Percentiles rank a stretch among this genome's conserved stretches.
Evolutionary conservation across 2,329 filamentous ascomycete species (phyloP).

Genomic region (Ciborinia camelliae): DNA sequence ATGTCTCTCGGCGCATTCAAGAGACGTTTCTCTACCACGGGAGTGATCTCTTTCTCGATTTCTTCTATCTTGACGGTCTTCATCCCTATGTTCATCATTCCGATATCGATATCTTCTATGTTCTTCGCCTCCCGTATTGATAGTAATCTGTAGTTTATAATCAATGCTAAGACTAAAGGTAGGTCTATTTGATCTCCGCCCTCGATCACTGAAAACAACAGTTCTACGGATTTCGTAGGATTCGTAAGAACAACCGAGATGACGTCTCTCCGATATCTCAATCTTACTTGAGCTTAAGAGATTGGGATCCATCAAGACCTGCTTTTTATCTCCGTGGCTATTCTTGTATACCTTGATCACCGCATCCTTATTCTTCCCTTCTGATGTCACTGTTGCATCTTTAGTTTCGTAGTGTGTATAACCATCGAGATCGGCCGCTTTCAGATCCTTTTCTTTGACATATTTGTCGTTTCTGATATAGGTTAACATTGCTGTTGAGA

Average conservation of each 20-base stretch:
- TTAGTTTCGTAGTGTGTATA: background rate
- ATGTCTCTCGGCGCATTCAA: too few species aligned
- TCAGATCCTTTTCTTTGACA: background rate
- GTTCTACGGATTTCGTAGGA: background rate
- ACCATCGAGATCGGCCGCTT: background rate
- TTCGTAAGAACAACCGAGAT: background rate
- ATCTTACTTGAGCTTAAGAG: background rate
- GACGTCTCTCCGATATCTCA: fast-evolving
- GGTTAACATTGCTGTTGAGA: background rate
- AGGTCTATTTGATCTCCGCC: background rate
- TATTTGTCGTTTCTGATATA: background rate
- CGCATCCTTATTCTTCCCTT: background rate
- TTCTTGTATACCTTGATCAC: background rate
- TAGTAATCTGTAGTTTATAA: background rate
- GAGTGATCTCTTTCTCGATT: background rate
- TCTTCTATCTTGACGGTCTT: background rate
- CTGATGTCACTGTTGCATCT: background rate
- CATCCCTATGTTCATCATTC: background rate
- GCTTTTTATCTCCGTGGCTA: background rate
- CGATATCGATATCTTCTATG: background rate
- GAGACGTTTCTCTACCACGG: too few species aligned
- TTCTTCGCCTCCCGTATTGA: background rate
- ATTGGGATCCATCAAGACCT: background rate
- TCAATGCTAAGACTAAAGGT: background rate
- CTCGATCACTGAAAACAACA: background rate